Conservation (phyloP, 305 asterid species). For the Lippia alba region DNA sequence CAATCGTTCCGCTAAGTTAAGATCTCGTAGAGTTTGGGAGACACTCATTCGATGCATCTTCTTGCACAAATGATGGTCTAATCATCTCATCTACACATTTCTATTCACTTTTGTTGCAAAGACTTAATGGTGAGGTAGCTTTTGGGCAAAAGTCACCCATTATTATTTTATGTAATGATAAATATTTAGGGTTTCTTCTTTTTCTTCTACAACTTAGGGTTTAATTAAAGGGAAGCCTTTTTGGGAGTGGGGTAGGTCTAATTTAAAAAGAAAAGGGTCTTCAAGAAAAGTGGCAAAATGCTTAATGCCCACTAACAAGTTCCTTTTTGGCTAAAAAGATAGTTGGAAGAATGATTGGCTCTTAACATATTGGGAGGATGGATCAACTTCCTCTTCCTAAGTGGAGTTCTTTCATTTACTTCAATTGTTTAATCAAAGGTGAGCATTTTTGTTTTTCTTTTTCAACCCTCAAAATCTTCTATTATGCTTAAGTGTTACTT, state of each 20-base stretch:
- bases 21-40: too few species aligned
- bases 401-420: conserved; percentile 44
- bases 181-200: not conserved
- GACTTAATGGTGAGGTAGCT: conserved; percentile 34
- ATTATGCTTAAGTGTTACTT: conserved; percentile 26
- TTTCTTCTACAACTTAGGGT: conserved; percentile 25
- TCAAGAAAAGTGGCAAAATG: conserved; percentile 47
- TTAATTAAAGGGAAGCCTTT: conserved; percentile 42
- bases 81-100: conserved; percentile 39
- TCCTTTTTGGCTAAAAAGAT: conserved; percentile 45
- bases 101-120: conserved; percentile 37
- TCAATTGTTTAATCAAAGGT: conserved; percentile 43
- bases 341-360: conserved; percentile 49
- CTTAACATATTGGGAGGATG: conserved; percentile 57
- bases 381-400: conserved; percentile 47
- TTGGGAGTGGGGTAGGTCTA: conserved; percentile 45
- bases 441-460: conserved; percentile 21
- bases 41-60: too few species aligned
- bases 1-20: too few species aligned
- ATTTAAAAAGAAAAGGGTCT: conserved; percentile 40
- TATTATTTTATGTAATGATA: not conserved
- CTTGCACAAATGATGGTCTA: conserved; percentile 34
- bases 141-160: conserved; percentile 27
- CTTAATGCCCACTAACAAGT: conserved; percentile 49
- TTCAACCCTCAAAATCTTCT: conserved; percentile 28